These are phyloP conservation scores for Geopyxis carbonaria DNA, from an alignment of 495 filamentous ascomycete species.

Conservation along the genomic window DNA sequence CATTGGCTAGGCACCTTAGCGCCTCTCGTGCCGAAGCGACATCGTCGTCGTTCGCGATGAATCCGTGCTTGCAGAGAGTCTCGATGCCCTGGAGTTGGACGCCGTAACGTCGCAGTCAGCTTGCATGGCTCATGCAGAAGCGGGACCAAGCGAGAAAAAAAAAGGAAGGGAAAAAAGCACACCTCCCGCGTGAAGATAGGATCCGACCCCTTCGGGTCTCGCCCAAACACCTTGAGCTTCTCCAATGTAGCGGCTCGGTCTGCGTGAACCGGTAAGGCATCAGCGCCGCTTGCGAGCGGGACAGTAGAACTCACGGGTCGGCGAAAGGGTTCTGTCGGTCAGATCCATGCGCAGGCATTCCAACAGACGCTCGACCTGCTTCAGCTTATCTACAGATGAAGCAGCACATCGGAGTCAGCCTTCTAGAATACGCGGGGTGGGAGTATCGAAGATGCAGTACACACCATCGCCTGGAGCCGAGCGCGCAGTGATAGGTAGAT, in stretches of 20 bases:
- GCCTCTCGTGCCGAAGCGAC: slow-evolving; percentile 53
- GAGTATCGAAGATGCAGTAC: too few species aligned
- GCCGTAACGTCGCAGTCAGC: background rate
- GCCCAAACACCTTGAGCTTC: slow-evolving; percentile 62
- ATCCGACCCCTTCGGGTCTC: slow-evolving; percentile 49
- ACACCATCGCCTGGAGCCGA: too few species aligned
- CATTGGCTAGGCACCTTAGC: slow-evolving; percentile 73
- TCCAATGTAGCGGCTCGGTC: slow-evolving; percentile 48
- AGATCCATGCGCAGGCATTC: background rate
- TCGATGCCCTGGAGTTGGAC: slow-evolving; percentile 69
- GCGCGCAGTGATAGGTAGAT: too few species aligned
- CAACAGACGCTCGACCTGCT: background rate
- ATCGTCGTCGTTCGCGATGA: slow-evolving; percentile 40
- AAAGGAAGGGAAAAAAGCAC: slow-evolving; percentile 15
- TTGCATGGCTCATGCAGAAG: background rate
- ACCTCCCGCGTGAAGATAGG: slow-evolving; percentile 68
- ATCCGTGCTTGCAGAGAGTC: slow-evolving; percentile 51
- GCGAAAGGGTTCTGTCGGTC: background rate
- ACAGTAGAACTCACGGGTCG: background rate
- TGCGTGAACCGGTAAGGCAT: slow-evolving; percentile 25
- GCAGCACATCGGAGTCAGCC: too few species aligned
- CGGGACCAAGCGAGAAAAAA: background rate
- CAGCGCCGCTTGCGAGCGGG: background rate
- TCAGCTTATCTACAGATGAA: slow-evolving; percentile 1
- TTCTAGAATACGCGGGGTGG: too few species aligned